These are phyloP conservation scores for Puccinia hordei DNA, from an alignment of 1,284 basidiomycete genomes.

Conservation along the genomic window DNA sequence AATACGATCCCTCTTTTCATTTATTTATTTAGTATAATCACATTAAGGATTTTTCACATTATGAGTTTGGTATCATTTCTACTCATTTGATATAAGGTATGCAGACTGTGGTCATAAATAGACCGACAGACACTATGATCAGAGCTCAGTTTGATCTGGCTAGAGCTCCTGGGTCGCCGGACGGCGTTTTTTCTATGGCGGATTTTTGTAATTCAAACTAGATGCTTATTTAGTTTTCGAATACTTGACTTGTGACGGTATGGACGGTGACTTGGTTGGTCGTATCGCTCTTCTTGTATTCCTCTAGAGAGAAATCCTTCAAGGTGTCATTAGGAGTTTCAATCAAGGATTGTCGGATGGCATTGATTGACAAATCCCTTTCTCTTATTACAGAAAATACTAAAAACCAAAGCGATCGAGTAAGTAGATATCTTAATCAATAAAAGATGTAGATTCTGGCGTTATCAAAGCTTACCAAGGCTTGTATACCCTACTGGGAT, in stretches of 20 bases:
- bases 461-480: not conserved
- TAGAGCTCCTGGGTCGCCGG: not conserved
- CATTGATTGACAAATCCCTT: slow-evolving; percentile 13
- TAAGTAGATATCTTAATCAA: not conserved
- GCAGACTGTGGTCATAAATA: no score
- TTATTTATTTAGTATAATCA: not conserved
- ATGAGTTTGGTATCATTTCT: no score
- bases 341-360: slow-evolving; percentile 11
- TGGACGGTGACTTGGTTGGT: slow-evolving; percentile 27
- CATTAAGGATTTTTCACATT: no score
- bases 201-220: not conserved
- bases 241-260: slow-evolving; percentile 29
- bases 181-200: not conserved
- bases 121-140: no score
- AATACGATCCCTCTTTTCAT: no score
- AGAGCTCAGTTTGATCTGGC: no score
- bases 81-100: no score
- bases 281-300: slow-evolving; percentile 3
- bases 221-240: not conserved
- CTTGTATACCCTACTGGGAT: slow-evolving; percentile 10
- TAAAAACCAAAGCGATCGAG: not conserved
- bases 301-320: slow-evolving; percentile 2
- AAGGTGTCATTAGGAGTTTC: not conserved
- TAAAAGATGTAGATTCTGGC: no score
- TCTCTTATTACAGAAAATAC: slow-evolving; percentile 21